These are phyloP conservation scores for Neonectria magnoliae DNA, from an alignment of 2,329 filamentous ascomycete species.

Conservation along the genomic window DNA sequence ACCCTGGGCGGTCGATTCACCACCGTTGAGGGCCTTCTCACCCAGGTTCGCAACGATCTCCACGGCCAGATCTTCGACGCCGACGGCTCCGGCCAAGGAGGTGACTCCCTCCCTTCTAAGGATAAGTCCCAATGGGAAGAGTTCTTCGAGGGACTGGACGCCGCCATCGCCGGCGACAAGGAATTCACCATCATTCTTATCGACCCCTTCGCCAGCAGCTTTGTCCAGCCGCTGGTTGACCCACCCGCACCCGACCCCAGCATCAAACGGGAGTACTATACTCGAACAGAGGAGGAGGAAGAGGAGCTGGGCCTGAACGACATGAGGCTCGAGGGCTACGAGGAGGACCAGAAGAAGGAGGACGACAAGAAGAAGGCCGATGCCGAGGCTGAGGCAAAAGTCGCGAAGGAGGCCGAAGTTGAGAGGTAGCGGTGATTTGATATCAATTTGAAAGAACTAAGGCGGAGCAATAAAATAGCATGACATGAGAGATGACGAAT, in stretches of 20 bases:
- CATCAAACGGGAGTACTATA: constrained; percentile 83
- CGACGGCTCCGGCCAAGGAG: constrained; percentile 68
- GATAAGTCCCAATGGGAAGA: constrained; percentile 78
- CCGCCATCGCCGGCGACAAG: constrained; percentile 81
- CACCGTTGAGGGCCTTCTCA: constrained; percentile 92
- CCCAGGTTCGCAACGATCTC: constrained; percentile 91
- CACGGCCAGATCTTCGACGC: constrained; percentile 87
- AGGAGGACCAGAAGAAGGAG: constrained; percentile 54
- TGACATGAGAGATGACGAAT: neutral
- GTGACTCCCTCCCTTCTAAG: constrained; percentile 77
- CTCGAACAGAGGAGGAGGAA: constrained; percentile 89
- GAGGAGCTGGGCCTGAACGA: constrained; percentile 91
- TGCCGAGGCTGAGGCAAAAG: constrained; percentile 12
- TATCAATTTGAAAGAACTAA: constrained; percentile 1
- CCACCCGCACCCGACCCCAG: constrained; percentile 77
- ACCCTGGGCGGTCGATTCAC: constrained; percentile 97
- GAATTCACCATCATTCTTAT: constrained; percentile 85
- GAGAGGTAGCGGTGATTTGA: constrained; percentile 26
- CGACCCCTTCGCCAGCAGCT: constrained; percentile 92
- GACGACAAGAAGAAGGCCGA: constrained; percentile 33
- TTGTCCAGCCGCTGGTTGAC: constrained; percentile 89
- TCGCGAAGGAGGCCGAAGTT: constrained; percentile 1
- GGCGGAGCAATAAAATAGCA: neutral
- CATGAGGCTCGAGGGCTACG: constrained; percentile 92
- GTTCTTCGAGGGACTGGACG: constrained; percentile 82